These are phyloP conservation scores for Hippophae tibetana DNA, from an alignment of 306 rosid species.

Conservation along the genomic window DNA sequence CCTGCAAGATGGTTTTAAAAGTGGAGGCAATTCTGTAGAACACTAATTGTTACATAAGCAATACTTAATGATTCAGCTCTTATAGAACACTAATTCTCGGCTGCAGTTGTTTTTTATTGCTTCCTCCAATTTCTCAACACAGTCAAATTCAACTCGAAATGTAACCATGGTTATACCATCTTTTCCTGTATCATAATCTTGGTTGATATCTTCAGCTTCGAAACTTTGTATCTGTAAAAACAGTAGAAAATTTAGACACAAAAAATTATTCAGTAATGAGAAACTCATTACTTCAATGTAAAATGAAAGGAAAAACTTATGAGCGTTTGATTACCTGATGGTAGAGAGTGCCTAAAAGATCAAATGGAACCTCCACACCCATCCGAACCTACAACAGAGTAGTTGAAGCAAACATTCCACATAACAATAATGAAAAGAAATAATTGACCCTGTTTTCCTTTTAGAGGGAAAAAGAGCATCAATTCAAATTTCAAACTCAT, in stretches of 20 bases:
- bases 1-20: constrained; percentile 13
- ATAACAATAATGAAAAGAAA: background rate
- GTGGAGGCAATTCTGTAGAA: constrained; percentile 17
- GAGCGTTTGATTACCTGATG: constrained; percentile 55
- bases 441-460: background rate
- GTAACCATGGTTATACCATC: constrained; percentile 11
- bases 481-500: background rate
- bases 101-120: constrained; percentile 67
- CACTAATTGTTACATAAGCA: constrained; percentile 6
- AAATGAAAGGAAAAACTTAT: background rate
- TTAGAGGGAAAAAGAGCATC: background rate
- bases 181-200: constrained; percentile 85
- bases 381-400: constrained; percentile 54
- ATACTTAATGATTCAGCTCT: constrained; percentile 28
- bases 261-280: constrained; percentile 13
- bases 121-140: constrained; percentile 74
- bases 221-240: constrained; percentile 60
- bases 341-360: constrained; percentile 63
- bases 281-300: background rate
- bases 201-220: constrained; percentile 60
- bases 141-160: constrained; percentile 54
- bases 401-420: background rate
- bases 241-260: background rate
- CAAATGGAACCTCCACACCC: constrained; percentile 84
- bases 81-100: constrained; percentile 58